Base-by-base conservation (phyloP, 345 rosid species). In the Geranium rotundifolium region DNA sequence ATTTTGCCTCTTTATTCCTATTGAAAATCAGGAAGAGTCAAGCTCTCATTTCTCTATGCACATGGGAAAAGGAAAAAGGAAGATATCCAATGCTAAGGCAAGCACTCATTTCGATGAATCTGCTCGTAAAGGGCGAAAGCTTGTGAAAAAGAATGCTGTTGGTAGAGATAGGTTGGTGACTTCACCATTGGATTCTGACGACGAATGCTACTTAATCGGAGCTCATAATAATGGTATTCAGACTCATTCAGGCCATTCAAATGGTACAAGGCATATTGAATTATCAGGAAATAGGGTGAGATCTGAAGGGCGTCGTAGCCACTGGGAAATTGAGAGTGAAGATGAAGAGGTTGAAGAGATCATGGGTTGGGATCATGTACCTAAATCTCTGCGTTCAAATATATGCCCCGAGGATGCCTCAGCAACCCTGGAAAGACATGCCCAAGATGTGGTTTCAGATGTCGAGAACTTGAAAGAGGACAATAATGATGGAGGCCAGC, bases 61-160 rank as follows among this genome's bases (percentile, higher is more conserved):
- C 50, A 54, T 55, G 13, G 29, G n/a, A 12, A 73, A 75, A 58
- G 74, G 67, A 37, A 78, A 74, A 66, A 72, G 74, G 54, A 64
- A 69, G 59, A 62, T 62, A 46, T 67, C 57, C 41, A 62, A 57
- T 69, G 69, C 34, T 39, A 63, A 31, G 49, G 63, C 71, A 63
- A 67, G 66, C 72, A 68, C 65, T 62, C 68, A 66, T 61, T 57
- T 54, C 29, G 79, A 64, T 7, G 79, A 77, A 68, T 65, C 84
- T 80, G 72, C 79, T 60, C 59, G 39, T 63, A 81, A 77, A 60
- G 70, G 81, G 7, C 71, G 71, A 67, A 88, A 75, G 71, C 69
- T 82, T 63, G 73, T 77, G 70, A 82, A 79, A 74, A 80, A 69
- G 71, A 74, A 64, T 59, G 60, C 55, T 19, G 52, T 57, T 19